Evolutionary conservation across 2,329 filamentous ascomycete species (phyloP), one percentile per base, ranked within the genome.

Genomic region (Ceratocystis cubensis): DNA sequence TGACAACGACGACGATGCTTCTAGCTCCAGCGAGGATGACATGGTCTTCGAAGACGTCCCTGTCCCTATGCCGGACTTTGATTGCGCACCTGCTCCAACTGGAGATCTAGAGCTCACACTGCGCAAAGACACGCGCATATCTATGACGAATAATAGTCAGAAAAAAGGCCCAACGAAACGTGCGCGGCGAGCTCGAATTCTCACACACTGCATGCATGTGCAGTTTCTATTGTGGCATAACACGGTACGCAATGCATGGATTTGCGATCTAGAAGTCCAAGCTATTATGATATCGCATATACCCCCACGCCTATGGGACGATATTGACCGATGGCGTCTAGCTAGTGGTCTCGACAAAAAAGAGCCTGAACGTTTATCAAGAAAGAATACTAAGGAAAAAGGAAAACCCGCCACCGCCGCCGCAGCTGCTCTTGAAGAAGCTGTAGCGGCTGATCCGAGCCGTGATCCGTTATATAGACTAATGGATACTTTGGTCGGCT

Each of bases 141-240:
- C 84, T 0, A 74, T 88, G 33, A 80, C 81, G 8, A 86, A 86
- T 69, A 78, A 82, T 0, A 84, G 84, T 25, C 78, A 79, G 20
- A 96, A 90, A 75, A 96, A 93, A 73, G 92, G 91, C 0, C 88
- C 89, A 0, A 88, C 89, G 2, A 96, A 96, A 75, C 84, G 88
- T 33, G 91, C 96, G 73, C 84, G 90, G 64, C 83, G 85, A 68
- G 88, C 93, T 66, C 83, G 94, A 30, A 82, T 86, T 44, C 81
- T 86, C 2, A 91, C 91, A 0, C 94, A 99, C 75, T 89, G 89
- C 71, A 81, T 96, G 70, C 94, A 99, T 75, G 91, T 97, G 1
- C 86, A 95, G 73, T 84, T 86, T 64, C 78, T 99, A 17, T 81
- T 99, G 68, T 96, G 88, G 81, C 92, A 97, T 74, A 97, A 97